Base-by-base conservation (phyloP, 106 monocot species). In the Iris macrosiphon region DNA sequence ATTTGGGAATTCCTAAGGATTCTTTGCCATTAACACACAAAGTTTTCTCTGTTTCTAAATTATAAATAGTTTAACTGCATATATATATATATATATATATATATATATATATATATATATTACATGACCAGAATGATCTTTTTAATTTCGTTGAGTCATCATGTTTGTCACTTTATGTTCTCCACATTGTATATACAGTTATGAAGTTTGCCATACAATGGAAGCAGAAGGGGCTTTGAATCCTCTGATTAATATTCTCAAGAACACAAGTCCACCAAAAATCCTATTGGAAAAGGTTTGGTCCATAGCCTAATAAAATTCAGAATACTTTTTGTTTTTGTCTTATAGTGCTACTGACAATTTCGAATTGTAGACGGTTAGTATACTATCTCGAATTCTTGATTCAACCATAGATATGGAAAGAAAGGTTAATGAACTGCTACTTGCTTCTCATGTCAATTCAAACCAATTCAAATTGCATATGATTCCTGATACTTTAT, bases 271-370 rank as follows among this genome's bases (percentile, higher is more conserved):
- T 31, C 41, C 65, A 34, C 52, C 87, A 62, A 49, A 52, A 55
- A 64, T 30, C 26, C 50, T 77, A 32, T 55, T 74, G 35, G 79
- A 87, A 65, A 87, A 83, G 92, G 92, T 92, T n/a, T 26, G 37
- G 0, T 45, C 10, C 55, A 37, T 48, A 21, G 20, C 21, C 18
- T 15, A n/a, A 5, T 27, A 23, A 15, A 14, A 28, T 30, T 31
- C 6, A n/a, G 3, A 19, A 21, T 26, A 34, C 18, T 38, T 26
- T 35, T 31, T 16, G 4, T 10, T 34, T 31, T 41, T 12, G 14
- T 40, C 15, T 6, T 19, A 15, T 28, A 7, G 1, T 49, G 23
- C 21, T 42, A 44, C 41, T 67, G 19, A 71, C 59, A 57, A 19
- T 51, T 52, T 71, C 20, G 33, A 62, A 30, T 47, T 61, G 24